Evolutionary conservation across 495 filamentous ascomycete genomes (phyloP), one percentile per base, ranked within the genome.

Genomic region (Penicillium coffeae): DNA sequence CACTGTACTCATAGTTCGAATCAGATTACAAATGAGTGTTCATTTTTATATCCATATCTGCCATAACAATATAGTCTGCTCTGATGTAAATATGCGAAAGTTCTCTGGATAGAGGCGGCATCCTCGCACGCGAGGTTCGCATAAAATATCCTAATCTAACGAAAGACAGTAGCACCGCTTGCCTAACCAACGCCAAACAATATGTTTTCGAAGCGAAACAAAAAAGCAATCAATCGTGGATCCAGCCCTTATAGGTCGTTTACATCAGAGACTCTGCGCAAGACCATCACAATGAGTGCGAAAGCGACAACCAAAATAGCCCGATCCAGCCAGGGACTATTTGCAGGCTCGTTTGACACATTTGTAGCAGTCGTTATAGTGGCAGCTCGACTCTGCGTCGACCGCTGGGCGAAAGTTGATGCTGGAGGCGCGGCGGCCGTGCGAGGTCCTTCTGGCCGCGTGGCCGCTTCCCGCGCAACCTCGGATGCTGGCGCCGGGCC

Each of bases 321-420:
- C 42, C 76, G 74, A 57, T 82, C 78, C 30, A 82, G 62, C 78
- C 77, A 81, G 4, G 71, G 63, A 21, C 61, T 70, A 38, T 73
- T 68, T 13, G 51, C 38, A 13, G 42, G 21, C 16, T 33, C 40
- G 1, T 32, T 22, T 34, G 41, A 21, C 1, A 34, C 25, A 25
- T 19, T 19, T 8, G 16, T 33, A 9, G 19, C 14, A 18, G 34
- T n/a, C 10, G 51, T 3, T 20, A 51, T 36, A 21, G 54, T 19
- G 22, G 30, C 42, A 12, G 42, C 27, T 10, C 37, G 25, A 22
- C 43, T 27, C 13, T 36, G 32, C 2, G n/a, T n/a, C n/a, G n/a
- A n/a, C n/a, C n/a, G n/a, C 30, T 33, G 30, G n/a, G 30, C 30
- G n/a, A 33, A 33, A n/a, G 30, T 33, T 33, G 39, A 16, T 38